Evolutionary conservation across 345 rosid species (phyloP), one percentile per base, ranked within the genome.

Genomic region (Adansonia digitata): DNA sequence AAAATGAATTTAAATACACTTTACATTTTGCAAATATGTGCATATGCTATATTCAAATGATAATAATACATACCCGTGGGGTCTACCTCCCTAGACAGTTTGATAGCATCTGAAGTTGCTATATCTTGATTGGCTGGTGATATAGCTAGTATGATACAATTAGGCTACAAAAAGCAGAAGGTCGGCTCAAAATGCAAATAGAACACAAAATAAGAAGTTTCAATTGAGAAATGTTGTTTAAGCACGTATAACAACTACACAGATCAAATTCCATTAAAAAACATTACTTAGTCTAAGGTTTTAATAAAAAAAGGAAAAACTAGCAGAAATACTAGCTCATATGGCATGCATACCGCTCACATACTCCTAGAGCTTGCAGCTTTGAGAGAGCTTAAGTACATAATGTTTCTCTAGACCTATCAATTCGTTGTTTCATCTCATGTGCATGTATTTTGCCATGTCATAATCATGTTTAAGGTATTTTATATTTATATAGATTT

Each of bases 111-210:
- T 22, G 94, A 88, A 67, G 90, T 88, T 73, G 90, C 94, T 73
- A 90, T 84, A 81, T 88, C 90, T 86, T 86, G 92, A 85, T 88
- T 90, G 40, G 94, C 90, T 18, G 90, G 92, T 68, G 90, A 82
- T 79, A 87, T 86, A 14, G 94, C 94, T 75, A 89, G 84, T 81
- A 89, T 89, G 77, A 89, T 61, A 79, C 81, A 87, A 65, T 86
- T 87, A 27, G 91, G 90, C 94, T 77, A 26, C 62, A 46, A 42
- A 29, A 35, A 53, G 40, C 15, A 66, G 14, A 75, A 51, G 5
- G 65, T 2, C 31, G 65, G 5, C 31, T 60, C 65, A 60, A 15
- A 22, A 37, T 15, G 52, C 2, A 75, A 45, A 49, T 35, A 27
- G 12, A 24, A 49, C 61, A 14, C 9, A 49, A 45, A n/a, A 20